These are phyloP conservation scores for Scortechinia acanthostroma DNA, from an alignment of 2,329 filamentous ascomycete genomes.

Conservation along the genomic window DNA sequence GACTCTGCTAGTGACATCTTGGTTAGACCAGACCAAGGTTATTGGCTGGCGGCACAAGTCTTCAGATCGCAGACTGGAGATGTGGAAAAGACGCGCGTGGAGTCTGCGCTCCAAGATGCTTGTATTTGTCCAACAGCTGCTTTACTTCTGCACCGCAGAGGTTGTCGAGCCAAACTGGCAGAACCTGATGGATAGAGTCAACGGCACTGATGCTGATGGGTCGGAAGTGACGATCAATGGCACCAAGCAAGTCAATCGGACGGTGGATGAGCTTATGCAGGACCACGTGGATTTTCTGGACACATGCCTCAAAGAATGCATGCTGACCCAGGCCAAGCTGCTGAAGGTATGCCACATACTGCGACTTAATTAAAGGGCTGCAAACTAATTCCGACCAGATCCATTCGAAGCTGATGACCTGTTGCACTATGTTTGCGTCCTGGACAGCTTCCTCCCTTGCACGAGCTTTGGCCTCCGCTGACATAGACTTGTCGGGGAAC, in stretches of 20 bases:
- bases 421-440: slow-evolving; percentile 10
- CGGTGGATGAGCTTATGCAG: slow-evolving; percentile 96
- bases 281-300: slow-evolving; percentile 97
- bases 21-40: slow-evolving; percentile 81
- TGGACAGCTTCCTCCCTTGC: slow-evolving; percentile 49
- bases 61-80: slow-evolving; percentile 55
- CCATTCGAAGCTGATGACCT: slow-evolving; percentile 1
- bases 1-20: slow-evolving; percentile 75
- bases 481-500: slow-evolving; percentile 33
- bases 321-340: slow-evolving; percentile 94
- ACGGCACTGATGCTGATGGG: slow-evolving; percentile 42
- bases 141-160: slow-evolving; percentile 94
- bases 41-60: slow-evolving; percentile 72
- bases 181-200: slow-evolving; percentile 80
- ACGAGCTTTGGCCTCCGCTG: slow-evolving; percentile 45
- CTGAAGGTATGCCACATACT: slow-evolving; percentile 72
- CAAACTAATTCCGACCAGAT: no score
- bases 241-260: slow-evolving; percentile 41
- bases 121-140: slow-evolving; percentile 89
- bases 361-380: neutral
- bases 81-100: slow-evolving; percentile 90
- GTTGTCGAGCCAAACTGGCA: slow-evolving; percentile 98
- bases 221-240: slow-evolving; percentile 10
- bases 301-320: slow-evolving; percentile 96
- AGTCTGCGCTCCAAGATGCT: slow-evolving; percentile 89